Percentiles rank a stretch among this genome's conserved stretches.
These are phyloP conservation scores for Crithidia brevicula DNA, from an alignment of 208 protist genomes.

Conservation along the genomic window DNA sequence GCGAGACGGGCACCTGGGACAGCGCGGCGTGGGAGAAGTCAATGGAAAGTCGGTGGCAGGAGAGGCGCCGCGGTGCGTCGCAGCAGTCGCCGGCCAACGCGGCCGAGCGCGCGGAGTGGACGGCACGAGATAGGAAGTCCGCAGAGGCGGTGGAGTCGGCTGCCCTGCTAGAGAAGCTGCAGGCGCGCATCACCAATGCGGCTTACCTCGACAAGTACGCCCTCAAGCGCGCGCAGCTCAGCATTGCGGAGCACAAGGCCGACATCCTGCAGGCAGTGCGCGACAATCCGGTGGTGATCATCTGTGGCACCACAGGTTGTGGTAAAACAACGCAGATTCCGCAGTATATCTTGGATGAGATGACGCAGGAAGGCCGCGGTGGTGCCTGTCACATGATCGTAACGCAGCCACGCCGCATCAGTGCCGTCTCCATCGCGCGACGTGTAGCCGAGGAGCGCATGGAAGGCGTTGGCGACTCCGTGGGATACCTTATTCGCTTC, in stretches of 20 bases:
- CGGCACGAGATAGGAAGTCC: constrained; percentile 17
- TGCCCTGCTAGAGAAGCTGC: constrained; percentile 44
- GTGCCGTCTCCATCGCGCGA: constrained; percentile 98
- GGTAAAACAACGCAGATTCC: constrained; percentile 98
- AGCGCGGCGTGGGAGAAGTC: constrained; percentile 30
- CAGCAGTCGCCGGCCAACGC: not conserved
- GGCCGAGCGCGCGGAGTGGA: not conserved
- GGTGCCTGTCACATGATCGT: constrained; percentile 86
- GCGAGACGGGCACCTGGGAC: constrained; percentile 26
- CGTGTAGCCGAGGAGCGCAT: constrained; percentile 98
- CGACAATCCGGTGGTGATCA: constrained; percentile 85
- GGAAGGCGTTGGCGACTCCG: constrained; percentile 94
- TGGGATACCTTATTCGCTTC: constrained; percentile 99
- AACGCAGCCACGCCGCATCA: constrained; percentile 98
- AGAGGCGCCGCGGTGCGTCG: not conserved
- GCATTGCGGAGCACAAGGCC: constrained; percentile 65
- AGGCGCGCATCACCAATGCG: constrained; percentile 54
- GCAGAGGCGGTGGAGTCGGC: constrained; percentile 51
- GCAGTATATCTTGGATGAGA: constrained; percentile 94
- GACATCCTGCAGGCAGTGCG: constrained; percentile 80
- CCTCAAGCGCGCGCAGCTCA: constrained; percentile 60
- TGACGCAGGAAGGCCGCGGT: constrained; percentile 59
- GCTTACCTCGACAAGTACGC: constrained; percentile 76
- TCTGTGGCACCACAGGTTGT: constrained; percentile 96
- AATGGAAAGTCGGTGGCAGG: constrained; percentile 14